These are phyloP conservation scores for Rhodocollybia butyracea DNA, from an alignment of 768 basidiomycete genomes.

Conservation along the genomic window DNA sequence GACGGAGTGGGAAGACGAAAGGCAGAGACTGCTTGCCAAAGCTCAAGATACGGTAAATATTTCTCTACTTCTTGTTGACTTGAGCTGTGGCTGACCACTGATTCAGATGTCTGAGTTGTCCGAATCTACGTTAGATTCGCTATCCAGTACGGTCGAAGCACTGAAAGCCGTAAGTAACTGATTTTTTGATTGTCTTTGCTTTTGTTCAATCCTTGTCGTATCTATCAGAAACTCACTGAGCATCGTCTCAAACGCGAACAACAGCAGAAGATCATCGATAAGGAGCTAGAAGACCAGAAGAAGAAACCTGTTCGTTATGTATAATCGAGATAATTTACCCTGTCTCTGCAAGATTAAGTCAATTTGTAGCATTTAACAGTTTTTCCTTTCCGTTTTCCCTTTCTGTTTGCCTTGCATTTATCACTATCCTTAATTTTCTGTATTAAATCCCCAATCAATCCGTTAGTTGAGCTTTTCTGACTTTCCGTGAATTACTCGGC, in stretches of 20 bases:
- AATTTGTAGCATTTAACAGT: background rate
- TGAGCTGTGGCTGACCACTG: background rate
- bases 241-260: constrained; percentile 49
- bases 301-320: constrained; percentile 6
- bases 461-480: no score
- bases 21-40: constrained; percentile 42
- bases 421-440: no score
- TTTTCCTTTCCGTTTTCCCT: background rate
- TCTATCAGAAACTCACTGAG: constrained; percentile 47
- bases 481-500: no score
- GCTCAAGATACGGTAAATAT: constrained; percentile 47
- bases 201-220: constrained; percentile 19
- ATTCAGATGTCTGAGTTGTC: constrained; percentile 60
- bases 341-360: background rate
- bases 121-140: constrained; percentile 62
- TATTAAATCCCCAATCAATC: no score
- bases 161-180: constrained; percentile 59
- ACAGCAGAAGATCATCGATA: constrained; percentile 21
- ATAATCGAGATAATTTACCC: background rate
- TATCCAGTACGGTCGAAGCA: constrained; percentile 52
- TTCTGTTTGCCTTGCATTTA: no score
- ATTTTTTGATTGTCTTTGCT: constrained; percentile 13
- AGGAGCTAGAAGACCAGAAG: constrained; percentile 7
- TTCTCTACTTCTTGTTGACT: background rate
- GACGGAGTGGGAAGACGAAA: constrained; percentile 43